Evolutionary conservation across 805 yeast species (phyloP).

Genomic region (Candida odintsovae): DNA sequence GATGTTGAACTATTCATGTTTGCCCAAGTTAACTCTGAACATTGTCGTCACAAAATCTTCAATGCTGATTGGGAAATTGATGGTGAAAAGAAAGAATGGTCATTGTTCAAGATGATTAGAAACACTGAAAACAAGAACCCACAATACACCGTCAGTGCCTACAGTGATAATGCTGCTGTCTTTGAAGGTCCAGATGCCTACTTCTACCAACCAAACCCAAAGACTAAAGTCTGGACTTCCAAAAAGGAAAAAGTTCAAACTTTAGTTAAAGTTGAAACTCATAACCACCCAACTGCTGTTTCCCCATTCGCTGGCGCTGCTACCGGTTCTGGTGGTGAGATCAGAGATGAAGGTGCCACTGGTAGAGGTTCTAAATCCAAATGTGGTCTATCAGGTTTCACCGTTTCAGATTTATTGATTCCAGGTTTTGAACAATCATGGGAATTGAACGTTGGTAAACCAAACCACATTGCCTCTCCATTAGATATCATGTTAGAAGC

Average conservation of each 20-base stretch:
- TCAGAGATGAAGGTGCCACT: slow-evolving; percentile 99
- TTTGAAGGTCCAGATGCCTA: slow-evolving; percentile 78
- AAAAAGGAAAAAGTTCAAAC: slow-evolving; percentile 78
- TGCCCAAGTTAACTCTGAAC: slow-evolving; percentile 99
- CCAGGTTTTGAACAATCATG: slow-evolving; percentile 89
- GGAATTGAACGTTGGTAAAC: slow-evolving; percentile 87
- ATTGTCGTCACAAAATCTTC: slow-evolving; percentile 98
- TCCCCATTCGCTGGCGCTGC: slow-evolving; percentile 99
- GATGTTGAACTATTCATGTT: slow-evolving; percentile 98
- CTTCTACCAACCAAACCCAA: slow-evolving; percentile 71
- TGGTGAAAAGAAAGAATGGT: slow-evolving; percentile 61
- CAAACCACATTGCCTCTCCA: slow-evolving; percentile 87
- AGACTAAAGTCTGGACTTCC: slow-evolving; percentile 67
- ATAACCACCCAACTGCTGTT: slow-evolving; percentile 98
- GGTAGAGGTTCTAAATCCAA: slow-evolving; percentile 97
- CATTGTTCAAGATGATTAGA: slow-evolving; percentile 91
- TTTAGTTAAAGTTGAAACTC: slow-evolving; percentile 94
- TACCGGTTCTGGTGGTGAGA: slow-evolving; percentile 99
- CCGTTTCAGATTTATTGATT: slow-evolving; percentile 84
- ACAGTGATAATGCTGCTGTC: slow-evolving; percentile 97
- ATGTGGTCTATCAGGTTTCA: slow-evolving; percentile 92
- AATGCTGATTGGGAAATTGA: slow-evolving; percentile 98
- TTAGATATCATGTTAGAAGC: slow-evolving; percentile 95
- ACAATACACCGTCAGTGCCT: slow-evolving; percentile 83
- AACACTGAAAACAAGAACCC: slow-evolving; percentile 83